Evolutionary conservation across 177 flowering plant genomes (phyloP).

Genomic region (Vitis hybrid): DNA sequence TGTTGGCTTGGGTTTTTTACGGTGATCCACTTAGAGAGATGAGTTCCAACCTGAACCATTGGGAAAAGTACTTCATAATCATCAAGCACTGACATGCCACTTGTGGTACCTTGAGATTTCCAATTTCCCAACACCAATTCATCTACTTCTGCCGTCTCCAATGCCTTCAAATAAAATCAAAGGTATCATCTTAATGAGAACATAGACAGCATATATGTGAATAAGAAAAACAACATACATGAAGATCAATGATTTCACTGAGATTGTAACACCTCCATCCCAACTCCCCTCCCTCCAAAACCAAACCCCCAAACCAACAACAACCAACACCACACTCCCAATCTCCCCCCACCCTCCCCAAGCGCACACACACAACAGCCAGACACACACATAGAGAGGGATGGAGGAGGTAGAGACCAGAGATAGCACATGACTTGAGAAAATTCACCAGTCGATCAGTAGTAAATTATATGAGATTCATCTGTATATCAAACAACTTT

Average conservation of each 20-base stretch:
- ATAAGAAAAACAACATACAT: not conserved
- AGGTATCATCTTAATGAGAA: constrained; percentile 12
- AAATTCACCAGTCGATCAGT: too few species aligned
- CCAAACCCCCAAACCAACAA: too few species aligned
- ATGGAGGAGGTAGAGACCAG: too few species aligned
- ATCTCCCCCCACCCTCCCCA: too few species aligned
- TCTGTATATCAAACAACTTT: too few species aligned
- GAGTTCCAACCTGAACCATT: constrained; percentile 57
- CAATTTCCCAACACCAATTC: constrained; percentile 62
- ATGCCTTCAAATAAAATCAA: constrained; percentile 33
- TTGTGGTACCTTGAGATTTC: constrained; percentile 62
- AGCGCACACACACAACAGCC: too few species aligned
- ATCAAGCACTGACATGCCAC: constrained; percentile 61
- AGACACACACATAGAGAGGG: too few species aligned
- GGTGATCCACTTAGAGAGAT: constrained; percentile 54
- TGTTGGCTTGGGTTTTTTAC: constrained; percentile 72
- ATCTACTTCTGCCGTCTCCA: constrained; percentile 48
- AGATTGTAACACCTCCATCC: not conserved
- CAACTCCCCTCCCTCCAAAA: too few species aligned
- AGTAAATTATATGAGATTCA: too few species aligned
- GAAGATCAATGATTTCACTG: not conserved
- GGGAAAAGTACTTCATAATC: constrained; percentile 64
- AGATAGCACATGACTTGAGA: too few species aligned
- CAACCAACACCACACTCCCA: too few species aligned
- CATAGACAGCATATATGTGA: not conserved